Conservation (phyloP, 306 rosid species). For the Alnus rubra region DNA sequence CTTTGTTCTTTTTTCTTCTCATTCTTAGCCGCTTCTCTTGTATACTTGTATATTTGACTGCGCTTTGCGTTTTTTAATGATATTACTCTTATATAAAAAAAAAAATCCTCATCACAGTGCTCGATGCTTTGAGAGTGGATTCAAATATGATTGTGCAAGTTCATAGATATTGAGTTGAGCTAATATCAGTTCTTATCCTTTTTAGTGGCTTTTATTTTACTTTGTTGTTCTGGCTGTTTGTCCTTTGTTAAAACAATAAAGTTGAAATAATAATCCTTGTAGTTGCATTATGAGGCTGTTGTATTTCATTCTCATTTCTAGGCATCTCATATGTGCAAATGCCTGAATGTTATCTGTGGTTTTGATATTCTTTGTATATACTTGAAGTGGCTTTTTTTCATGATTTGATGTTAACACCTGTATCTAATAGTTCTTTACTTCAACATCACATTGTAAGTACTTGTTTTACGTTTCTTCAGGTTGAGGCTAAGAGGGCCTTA, state of each 20-base stretch:
- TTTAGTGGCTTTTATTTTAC: background rate
- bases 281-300: background rate
- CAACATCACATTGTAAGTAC: background rate
- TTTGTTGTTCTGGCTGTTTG: background rate
- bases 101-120: background rate
- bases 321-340: background rate
- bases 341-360: background rate
- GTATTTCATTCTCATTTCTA: background rate
- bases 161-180: background rate
- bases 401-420: conserved; percentile 5
- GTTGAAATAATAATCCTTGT: background rate
- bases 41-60: no score
- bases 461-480: conserved; percentile 65
- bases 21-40: no score
- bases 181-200: background rate
- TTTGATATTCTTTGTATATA: background rate
- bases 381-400: background rate
- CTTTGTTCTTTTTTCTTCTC: no score
- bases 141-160: background rate
- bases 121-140: background rate
- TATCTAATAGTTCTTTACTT: background rate
- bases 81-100: no score
- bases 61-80: no score
- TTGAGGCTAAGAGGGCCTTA: conserved; percentile 95
- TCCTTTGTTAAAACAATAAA: background rate